Conservation (phyloP, 495 filamentous ascomycete species). For the Talaromyces adpressus region DNA sequence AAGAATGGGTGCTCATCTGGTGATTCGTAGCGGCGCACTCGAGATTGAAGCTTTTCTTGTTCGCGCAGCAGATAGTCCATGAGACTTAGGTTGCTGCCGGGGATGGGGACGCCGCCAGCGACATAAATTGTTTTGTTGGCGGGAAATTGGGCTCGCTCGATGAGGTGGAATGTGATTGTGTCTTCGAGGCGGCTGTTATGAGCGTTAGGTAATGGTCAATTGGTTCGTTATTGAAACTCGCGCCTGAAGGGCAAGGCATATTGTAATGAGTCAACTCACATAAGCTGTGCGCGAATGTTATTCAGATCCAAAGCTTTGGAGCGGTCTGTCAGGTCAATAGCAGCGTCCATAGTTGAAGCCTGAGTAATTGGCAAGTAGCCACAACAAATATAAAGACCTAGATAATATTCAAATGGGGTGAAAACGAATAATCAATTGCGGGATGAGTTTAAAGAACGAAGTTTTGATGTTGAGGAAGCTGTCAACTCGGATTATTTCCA, state of each 20-base stretch:
- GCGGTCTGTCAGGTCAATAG: conserved; percentile 80
- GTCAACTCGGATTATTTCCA: not conserved
- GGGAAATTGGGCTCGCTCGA: conserved; percentile 96
- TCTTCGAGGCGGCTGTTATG: conserved; percentile 78
- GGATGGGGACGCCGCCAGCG: conserved; percentile 72
- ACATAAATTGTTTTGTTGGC: conserved; percentile 83
- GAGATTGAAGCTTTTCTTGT: conserved; percentile 86
- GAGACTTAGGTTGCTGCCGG: conserved; percentile 65
- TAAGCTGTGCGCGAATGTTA: conserved; percentile 92
- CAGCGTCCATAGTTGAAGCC: conserved; percentile 62
- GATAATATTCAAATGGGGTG: not conserved
- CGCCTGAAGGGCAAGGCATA: not conserved
- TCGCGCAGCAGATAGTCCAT: conserved; percentile 89
- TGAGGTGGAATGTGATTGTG: conserved; percentile 96
- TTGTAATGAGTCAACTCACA: conserved; percentile 47
- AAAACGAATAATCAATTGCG: not conserved
- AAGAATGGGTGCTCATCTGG: conserved; percentile 99
- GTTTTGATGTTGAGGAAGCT: not conserved
- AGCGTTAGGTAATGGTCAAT: not conserved
- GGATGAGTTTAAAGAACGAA: not conserved
- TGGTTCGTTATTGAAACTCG: not conserved
- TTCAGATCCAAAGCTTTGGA: conserved; percentile 80
- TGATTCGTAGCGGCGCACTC: conserved; percentile 88
- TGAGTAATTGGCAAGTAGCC: not conserved
- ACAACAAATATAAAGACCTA: not conserved